Conservation (phyloP, 768 basidiomycete species). For the Imleria badia region DNA sequence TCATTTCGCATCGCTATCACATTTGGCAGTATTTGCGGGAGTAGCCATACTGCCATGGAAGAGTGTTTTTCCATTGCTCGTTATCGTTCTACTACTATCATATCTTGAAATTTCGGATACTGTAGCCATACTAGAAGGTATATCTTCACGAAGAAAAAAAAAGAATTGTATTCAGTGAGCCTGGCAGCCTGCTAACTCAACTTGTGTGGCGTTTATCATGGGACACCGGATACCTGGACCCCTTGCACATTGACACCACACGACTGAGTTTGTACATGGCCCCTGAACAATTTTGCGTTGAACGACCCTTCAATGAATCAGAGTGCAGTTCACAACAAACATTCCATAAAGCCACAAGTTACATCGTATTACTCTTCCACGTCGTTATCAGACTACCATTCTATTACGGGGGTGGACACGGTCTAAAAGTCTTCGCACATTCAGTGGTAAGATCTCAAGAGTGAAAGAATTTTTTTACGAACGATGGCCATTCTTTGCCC, state of each 20-base stretch:
- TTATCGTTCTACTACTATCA: neutral
- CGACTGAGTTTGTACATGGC: constrained; percentile 9
- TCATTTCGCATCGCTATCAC: neutral
- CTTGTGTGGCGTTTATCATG: too few species aligned
- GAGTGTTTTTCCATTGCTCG: neutral
- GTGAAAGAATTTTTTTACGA: constrained; percentile 31
- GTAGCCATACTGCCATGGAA: too few species aligned
- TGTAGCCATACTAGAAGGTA: neutral
- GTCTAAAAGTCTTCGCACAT: neutral
- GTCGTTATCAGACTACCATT: neutral
- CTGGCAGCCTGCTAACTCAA: too few species aligned
- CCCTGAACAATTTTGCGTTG: neutral
- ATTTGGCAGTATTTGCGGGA: too few species aligned
- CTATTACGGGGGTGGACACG: constrained; percentile 2
- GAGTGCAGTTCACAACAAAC: neutral
- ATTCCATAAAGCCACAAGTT: neutral
- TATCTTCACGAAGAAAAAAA: too few species aligned
- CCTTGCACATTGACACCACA: too few species aligned
- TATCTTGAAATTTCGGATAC: neutral
- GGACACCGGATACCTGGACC: too few species aligned
- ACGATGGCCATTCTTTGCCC: constrained; percentile 15
- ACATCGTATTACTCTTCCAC: neutral
- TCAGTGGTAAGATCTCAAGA: neutral
- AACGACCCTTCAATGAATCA: constrained; percentile 8
- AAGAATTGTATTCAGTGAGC: too few species aligned